Evolutionary conservation across 78 protist species (phyloP).

Genomic region (Andalucia godoyi): DNA sequence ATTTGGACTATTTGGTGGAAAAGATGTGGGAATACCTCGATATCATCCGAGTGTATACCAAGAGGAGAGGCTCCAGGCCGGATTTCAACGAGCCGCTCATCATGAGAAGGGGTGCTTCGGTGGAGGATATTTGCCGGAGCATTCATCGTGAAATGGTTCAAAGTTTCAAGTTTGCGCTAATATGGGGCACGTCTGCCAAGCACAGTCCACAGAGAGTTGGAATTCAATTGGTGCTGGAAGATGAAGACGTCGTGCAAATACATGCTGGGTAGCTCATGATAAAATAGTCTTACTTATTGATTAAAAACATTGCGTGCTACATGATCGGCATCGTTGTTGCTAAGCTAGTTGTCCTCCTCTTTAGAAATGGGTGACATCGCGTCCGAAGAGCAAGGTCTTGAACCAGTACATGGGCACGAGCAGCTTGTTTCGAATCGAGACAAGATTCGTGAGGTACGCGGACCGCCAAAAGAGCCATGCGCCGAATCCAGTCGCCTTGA

Average conservation of each 20-base stretch:
- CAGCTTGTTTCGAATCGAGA: conserved; percentile 19
- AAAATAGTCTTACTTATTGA: no score
- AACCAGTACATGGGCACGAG: conserved; percentile 56
- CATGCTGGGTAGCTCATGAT: no score
- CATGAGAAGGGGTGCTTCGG: background rate
- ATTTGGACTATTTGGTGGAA: conserved; percentile 20
- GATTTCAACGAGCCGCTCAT: conserved; percentile 44
- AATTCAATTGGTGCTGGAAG: conserved; percentile 16
- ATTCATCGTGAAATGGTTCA: background rate
- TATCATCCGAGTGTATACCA: conserved; percentile 64
- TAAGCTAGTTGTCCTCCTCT: no score
- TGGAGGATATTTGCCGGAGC: conserved; percentile 8
- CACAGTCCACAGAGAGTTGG: conserved; percentile 58
- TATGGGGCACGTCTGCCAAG: conserved; percentile 55
- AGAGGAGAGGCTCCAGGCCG: conserved; percentile 30
- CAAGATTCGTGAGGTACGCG: conserved; percentile 60
- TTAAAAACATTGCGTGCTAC: no score
- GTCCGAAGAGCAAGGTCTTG: conserved; percentile 30
- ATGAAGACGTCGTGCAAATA: conserved; percentile 71
- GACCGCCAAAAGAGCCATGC: conserved; percentile 56
- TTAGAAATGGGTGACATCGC: conserved; percentile 25
- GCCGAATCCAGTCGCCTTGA: conserved; percentile 23
- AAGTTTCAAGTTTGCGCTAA: conserved; percentile 15
- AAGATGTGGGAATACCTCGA: conserved; percentile 50
- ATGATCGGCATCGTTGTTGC: no score